Evolutionary conservation across 768 basidiomycete species (phyloP).

Genomic region (Pisolithus microcarpus): DNA sequence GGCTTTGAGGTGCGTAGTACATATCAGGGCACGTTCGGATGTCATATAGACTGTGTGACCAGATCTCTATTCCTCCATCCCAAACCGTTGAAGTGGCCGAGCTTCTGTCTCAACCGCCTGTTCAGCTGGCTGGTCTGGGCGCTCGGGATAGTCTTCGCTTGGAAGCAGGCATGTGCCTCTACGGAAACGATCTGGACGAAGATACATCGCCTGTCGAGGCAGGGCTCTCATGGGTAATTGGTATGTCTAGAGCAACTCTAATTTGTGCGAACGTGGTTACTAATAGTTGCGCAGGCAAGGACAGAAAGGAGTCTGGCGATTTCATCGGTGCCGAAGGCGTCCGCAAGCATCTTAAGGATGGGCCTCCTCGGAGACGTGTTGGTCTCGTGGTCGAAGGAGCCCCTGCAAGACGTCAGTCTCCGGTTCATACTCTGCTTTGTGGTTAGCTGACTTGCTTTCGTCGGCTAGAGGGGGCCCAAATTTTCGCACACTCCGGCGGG

Average conservation of each 20-base stretch:
- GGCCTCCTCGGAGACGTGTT: slow-evolving; percentile 69
- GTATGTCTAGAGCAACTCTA: slow-evolving; percentile 34
- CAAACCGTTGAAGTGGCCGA: slow-evolving; percentile 66
- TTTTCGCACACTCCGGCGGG: slow-evolving; percentile 48
- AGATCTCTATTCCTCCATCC: slow-evolving; percentile 86
- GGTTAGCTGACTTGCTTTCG: too few relatives aligned
- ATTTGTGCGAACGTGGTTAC: neutral
- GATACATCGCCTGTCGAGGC: slow-evolving; percentile 83
- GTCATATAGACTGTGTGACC: slow-evolving; percentile 2
- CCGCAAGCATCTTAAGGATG: slow-evolving; percentile 69
- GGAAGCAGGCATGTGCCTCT: slow-evolving; percentile 95
- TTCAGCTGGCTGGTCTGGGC: slow-evolving; percentile 84
- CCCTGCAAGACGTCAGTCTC: slow-evolving; percentile 44
- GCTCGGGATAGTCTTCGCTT: slow-evolving; percentile 90
- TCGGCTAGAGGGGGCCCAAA: slow-evolving; percentile 64
- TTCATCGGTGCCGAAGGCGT: slow-evolving; percentile 81
- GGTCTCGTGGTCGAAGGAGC: slow-evolving; percentile 78
- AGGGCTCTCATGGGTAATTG: slow-evolving; percentile 88
- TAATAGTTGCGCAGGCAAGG: slow-evolving; percentile 55
- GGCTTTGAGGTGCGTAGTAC: slow-evolving; percentile 74
- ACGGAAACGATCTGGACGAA: slow-evolving; percentile 92
- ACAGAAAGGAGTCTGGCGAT: slow-evolving; percentile 56
- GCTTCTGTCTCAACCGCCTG: slow-evolving; percentile 51
- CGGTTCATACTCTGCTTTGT: too few relatives aligned
- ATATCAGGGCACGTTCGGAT: neutral